These are phyloP conservation scores for Penicillium goetzii DNA, from an alignment of 495 filamentous ascomycete species.

Conservation along the genomic window DNA sequence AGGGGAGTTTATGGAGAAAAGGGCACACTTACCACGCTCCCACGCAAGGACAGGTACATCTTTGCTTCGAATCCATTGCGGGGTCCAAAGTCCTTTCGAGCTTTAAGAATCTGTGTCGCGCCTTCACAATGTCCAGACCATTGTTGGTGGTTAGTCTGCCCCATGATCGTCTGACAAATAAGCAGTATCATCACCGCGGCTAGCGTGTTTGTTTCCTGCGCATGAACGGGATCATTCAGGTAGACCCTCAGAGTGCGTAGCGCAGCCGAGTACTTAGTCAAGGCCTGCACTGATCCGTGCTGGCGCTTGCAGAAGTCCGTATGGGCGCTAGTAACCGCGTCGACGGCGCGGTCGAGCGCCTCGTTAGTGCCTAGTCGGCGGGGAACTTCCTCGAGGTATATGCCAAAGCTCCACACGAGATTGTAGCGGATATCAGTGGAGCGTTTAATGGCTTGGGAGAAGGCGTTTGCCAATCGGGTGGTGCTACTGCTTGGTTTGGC, in stretches of 20 bases:
- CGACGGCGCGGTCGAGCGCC: slow-evolving; percentile 46
- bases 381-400: slow-evolving; percentile 43
- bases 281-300: slow-evolving; percentile 22
- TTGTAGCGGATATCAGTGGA: slow-evolving; percentile 48
- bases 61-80: slow-evolving; percentile 44
- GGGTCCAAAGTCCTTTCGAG: slow-evolving; percentile 35
- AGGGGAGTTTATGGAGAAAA: not conserved
- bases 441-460: slow-evolving; percentile 34
- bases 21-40: slow-evolving; percentile 39
- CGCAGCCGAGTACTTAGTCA: slow-evolving; percentile 46
- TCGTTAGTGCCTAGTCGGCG: slow-evolving; percentile 44
- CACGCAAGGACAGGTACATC: slow-evolving; percentile 43
- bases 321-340: slow-evolving; percentile 42
- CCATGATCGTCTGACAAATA: slow-evolving; percentile 42
- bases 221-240: slow-evolving; percentile 44
- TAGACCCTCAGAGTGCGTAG: slow-evolving; percentile 37
- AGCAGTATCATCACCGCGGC: slow-evolving; percentile 50
- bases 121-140: slow-evolving; percentile 48
- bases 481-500: slow-evolving; percentile 26
- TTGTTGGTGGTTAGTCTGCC: slow-evolving; percentile 2
- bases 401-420: slow-evolving; percentile 46
- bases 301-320: slow-evolving; percentile 29
- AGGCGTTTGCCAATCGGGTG: slow-evolving; percentile 30
- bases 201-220: slow-evolving; percentile 43
- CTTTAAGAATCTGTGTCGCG: slow-evolving; percentile 45